phyloP scores from a whole-genome alignment of 805 yeast species.

The Jamesozyma piceae region DNA sequence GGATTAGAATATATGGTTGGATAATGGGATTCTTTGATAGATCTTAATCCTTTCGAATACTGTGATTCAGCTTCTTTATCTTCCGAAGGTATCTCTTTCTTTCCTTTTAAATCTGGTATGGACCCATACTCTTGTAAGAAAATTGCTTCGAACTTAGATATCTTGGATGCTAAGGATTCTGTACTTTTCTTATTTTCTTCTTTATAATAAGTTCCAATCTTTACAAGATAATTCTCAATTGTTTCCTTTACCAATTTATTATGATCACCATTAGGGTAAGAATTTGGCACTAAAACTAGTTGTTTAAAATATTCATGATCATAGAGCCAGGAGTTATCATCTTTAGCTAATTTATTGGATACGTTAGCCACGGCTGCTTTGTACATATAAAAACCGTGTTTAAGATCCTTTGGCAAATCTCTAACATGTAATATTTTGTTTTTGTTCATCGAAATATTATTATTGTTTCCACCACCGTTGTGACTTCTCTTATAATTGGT shows the following conservation, averaged over 20 bases:
- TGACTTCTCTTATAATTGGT: neutral
- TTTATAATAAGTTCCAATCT: slow-evolving; percentile 5
- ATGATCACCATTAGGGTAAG: neutral
- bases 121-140: slow-evolving; percentile 2
- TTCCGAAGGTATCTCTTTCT: neutral
- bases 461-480: neutral
- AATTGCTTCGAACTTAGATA: slow-evolving; percentile 2
- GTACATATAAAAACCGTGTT: slow-evolving; percentile 7
- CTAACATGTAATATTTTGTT: slow-evolving; percentile 6
- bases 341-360: neutral
- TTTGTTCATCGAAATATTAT: neutral
- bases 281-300: slow-evolving; percentile 6
- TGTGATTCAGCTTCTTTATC: neutral
- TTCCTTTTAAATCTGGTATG: slow-evolving; percentile 2
- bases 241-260: neutral
- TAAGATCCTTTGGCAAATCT: slow-evolving; percentile 6
- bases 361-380: slow-evolving; percentile 1
- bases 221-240: slow-evolving; percentile 8
- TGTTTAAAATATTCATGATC: slow-evolving; percentile 13
- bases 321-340: slow-evolving; percentile 13
- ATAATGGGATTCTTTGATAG: slow-evolving; percentile 13
- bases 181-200: slow-evolving; percentile 6
- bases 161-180: slow-evolving; percentile 7
- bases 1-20: slow-evolving; percentile 21
- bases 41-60: slow-evolving; percentile 10